Base-by-base conservation (phyloP, 2,329 filamentous ascomycete genomes). In the Fusarium sp. region DNA sequence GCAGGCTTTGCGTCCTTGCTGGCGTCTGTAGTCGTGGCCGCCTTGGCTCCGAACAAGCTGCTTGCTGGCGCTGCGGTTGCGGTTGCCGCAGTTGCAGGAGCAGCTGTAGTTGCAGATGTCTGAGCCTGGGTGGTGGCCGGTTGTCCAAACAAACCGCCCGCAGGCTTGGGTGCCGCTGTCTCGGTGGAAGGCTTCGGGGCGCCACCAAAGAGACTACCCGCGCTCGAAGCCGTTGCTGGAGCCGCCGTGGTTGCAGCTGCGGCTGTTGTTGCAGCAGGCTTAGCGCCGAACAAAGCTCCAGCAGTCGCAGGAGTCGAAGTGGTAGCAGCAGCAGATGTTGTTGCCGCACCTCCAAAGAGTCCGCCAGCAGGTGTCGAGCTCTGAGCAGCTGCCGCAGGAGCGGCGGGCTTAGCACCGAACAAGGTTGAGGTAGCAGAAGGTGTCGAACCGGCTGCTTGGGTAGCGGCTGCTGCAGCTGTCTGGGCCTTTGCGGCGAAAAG, bases 361-460 rank as follows among this genome's bases (percentile, higher is more conserved):
- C 80, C 77, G 39, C 80, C 74, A n/a, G 83, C 73, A 20, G 83
- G 73, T n/a, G 83, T 68, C 33, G 85, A 73, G 52, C 81, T 70
- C 14, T 84, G 80, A 14, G 77, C 62, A 29, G 78, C 67, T 18
- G 81, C 75, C 37, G 83, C 80, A 24, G 83, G 69, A 14, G 82
- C 78, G 11, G 84, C 80, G 41, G 83, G 81, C 77, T 85, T 86
- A 20, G 81, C 76, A 63, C 83, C 82, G 63, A 89, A 88, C 22
- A 87, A 71, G 11, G 67, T 66, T 31, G 79, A 64, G 37, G 76
- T 76, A 33, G 76, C 45, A 35, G 76, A 61, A 65, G 72, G 68
- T 27, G 76, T 66, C 29, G 80, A 74, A 18, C 48, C 45, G 54
- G 52, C 68, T 22, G 81, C 72, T 60, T 77, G 73, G 18, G 76